Base-by-base conservation (phyloP, 1,139 yeast genomes). In the Diutina mesorugosa region DNA sequence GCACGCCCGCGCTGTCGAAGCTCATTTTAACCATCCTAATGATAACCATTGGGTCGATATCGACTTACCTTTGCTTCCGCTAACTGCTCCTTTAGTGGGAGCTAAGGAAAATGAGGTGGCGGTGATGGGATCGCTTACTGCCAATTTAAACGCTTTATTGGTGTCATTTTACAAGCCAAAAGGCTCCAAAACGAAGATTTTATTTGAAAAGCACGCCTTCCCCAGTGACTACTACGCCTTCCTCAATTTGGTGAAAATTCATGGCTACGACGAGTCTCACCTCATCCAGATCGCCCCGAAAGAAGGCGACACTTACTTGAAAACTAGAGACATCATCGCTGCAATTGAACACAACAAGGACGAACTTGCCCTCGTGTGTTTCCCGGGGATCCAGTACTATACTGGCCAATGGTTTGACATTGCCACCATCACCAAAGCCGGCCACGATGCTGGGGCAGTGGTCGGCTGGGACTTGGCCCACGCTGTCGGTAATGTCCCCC, bases 401-500 rank as follows among this genome's bases (percentile, higher is more conserved):
- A 84, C 97, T 0, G 98, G 98, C 3, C 98, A 91, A 68, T 74
- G 75, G 45, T 90, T 91, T 66, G 88, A 89, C 55, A 87, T 91
- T 50, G 75, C 74, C 56, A 68, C 67, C 16, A 89, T 91, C 62
- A 90, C 97, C 2, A 65, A 66, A 18, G 73, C 73, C 55, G 90
- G 85, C 6, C 82, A 84, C 58, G 62, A 65, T 7, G 70, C 62
- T 62, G 84, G 83, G 0, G 78, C 87, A 47, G 66, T 78, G 2
- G 93, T 90, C 8, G 97, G 97, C 0, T 91, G 97, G 97, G 98
- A 91, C 67, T 76, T 91, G 63, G 98, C 98, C 0, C 98, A 91
- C 67, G 97, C 96, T 0, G 95, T 78, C 0, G 98, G 97, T 1
- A 91, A 91, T 67, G 93, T 89, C 1, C 85, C 84, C 1, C 69